A percentile compares a stretch with the other conserved stretches of the same genome.
Conservation (phyloP, 2,329 filamentous ascomycete genomes). For the Colletotrichum godetiae region DNA sequence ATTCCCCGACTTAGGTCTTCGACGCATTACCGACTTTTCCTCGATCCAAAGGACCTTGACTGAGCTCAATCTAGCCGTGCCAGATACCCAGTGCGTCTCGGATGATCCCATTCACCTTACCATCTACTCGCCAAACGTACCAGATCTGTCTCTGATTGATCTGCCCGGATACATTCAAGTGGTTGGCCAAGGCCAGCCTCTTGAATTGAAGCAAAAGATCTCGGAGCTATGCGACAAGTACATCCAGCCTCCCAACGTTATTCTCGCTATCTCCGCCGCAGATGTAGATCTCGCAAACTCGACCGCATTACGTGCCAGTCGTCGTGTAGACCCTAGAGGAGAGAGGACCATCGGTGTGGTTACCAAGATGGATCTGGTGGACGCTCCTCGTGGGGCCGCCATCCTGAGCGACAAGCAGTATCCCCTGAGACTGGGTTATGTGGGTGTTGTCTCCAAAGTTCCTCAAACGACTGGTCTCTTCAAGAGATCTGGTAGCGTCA, state of each 20-base stretch:
- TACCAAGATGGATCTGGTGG: constrained; percentile 98
- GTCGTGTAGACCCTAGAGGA: constrained; percentile 91
- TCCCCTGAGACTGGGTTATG: constrained; percentile 92
- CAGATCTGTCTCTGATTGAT: constrained; percentile 95
- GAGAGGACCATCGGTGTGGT: constrained; percentile 98
- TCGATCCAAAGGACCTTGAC: constrained; percentile 94
- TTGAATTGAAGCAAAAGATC: constrained; percentile 95
- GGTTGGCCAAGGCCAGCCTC: constrained; percentile 87
- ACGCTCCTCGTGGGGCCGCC: constrained; percentile 79
- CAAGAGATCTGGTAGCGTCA: constrained; percentile 83
- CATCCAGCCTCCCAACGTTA: constrained; percentile 95
- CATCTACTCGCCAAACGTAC: constrained; percentile 95
- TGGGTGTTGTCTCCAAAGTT: constrained; percentile 90
- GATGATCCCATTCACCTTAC: constrained; percentile 97
- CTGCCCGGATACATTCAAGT: constrained; percentile 98
- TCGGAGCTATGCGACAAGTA: constrained; percentile 98
- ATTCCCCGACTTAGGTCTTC: constrained; percentile 90
- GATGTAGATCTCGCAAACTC: constrained; percentile 98
- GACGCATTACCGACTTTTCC: constrained; percentile 90
- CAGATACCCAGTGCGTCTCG: constrained; percentile 90
- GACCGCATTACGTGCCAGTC: constrained; percentile 87
- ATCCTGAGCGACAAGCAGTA: constrained; percentile 93
- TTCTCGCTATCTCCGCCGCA: constrained; percentile 95
- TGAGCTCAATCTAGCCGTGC: constrained; percentile 93
- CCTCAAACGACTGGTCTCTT: constrained; percentile 80